A percentile compares a stretch with the other conserved stretches of the same genome.
Evolutionary conservation across 768 basidiomycete species (phyloP).

Genomic region (Tulasnella sp.): DNA sequence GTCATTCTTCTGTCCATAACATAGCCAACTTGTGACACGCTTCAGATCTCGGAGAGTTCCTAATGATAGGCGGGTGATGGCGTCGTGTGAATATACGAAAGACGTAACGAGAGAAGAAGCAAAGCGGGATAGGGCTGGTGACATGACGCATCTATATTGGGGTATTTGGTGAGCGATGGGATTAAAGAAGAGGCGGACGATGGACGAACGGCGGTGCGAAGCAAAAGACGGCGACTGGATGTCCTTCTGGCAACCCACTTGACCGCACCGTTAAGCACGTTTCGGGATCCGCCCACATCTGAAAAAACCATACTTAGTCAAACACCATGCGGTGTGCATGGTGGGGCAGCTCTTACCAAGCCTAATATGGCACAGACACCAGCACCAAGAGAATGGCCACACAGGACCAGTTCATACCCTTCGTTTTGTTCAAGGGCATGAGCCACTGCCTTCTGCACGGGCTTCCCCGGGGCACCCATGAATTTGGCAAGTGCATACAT

Average conservation of each 20-base stretch:
- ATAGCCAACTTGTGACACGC: conserved; percentile 67
- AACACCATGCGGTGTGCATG: not conserved
- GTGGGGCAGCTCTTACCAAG: conserved; percentile 37
- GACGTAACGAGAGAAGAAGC: conserved; percentile 56
- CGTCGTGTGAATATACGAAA: conserved; percentile 71
- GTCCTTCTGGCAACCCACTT: conserved; percentile 51
- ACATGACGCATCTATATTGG: conserved; percentile 43
- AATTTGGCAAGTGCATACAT: conserved; percentile 67
- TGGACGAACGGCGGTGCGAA: conserved; percentile 63
- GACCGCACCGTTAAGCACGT: conserved; percentile 52
- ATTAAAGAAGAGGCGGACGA: not conserved
- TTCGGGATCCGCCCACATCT: conserved; percentile 80
- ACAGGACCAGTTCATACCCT: conserved; percentile 63
- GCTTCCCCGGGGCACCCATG: conserved; percentile 66
- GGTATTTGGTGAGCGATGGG: conserved; percentile 4
- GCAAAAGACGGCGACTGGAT: conserved; percentile 53
- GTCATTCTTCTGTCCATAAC: conserved; percentile 43
- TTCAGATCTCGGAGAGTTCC: conserved; percentile 66
- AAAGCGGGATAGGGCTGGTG: conserved; percentile 45
- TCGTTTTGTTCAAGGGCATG: conserved; percentile 57
- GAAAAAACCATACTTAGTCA: not conserved
- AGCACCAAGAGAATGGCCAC: conserved; percentile 75
- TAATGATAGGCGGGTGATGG: conserved; percentile 65
- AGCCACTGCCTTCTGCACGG: conserved; percentile 61
- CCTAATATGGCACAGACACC: conserved; percentile 67